phyloP scores from a whole-genome alignment of 2,329 filamentous ascomycete species.

The Plectosphaerella cucumerina region DNA sequence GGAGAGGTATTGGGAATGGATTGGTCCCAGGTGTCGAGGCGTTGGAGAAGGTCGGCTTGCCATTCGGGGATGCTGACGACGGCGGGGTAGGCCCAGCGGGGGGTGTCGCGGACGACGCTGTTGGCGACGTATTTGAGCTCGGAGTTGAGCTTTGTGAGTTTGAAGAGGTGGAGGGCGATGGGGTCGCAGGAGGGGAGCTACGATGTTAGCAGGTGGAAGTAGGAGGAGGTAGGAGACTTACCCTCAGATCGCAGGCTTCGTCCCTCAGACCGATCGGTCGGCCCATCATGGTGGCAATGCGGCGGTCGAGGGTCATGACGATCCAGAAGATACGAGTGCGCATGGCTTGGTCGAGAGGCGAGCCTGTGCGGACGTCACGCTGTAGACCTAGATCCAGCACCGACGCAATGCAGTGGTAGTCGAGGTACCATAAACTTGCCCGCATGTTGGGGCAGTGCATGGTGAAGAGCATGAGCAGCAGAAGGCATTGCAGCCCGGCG shows the following conservation, averaged over 20 bases:
- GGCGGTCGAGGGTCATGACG: slow-evolving; percentile 46
- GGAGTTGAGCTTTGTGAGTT: slow-evolving; percentile 43
- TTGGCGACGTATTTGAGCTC: slow-evolving; percentile 56
- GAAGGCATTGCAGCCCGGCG: slow-evolving; percentile 43
- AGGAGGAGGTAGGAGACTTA: slow-evolving; percentile 21
- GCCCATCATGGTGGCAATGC: slow-evolving; percentile 51
- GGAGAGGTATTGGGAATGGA: slow-evolving; percentile 25
- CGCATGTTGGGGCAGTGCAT: slow-evolving; percentile 44
- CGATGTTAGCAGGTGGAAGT: slow-evolving; percentile 18
- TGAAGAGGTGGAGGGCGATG: slow-evolving; percentile 45
- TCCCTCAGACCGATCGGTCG: slow-evolving; percentile 50
- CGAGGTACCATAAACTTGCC: slow-evolving; percentile 50
- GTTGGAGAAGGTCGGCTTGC: slow-evolving; percentile 36
- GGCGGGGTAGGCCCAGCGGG: slow-evolving; percentile 43
- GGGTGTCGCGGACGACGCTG: slow-evolving; percentile 42
- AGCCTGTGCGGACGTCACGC: slow-evolving; percentile 37
- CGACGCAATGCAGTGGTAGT: slow-evolving; percentile 49
- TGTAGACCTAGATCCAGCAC: slow-evolving; percentile 49
- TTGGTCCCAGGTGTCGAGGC: slow-evolving; percentile 34
- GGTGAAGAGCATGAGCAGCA: slow-evolving; percentile 42
- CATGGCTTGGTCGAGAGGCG: slow-evolving; percentile 47
- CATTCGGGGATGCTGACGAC: slow-evolving; percentile 39
- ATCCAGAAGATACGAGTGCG: slow-evolving; percentile 53
- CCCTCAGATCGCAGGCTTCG: slow-evolving; percentile 48
- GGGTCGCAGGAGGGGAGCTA: slow-evolving; percentile 37